Evolutionary conservation across 1,284 basidiomycete genomes (phyloP).

Genomic region (Sutorius eximius): DNA sequence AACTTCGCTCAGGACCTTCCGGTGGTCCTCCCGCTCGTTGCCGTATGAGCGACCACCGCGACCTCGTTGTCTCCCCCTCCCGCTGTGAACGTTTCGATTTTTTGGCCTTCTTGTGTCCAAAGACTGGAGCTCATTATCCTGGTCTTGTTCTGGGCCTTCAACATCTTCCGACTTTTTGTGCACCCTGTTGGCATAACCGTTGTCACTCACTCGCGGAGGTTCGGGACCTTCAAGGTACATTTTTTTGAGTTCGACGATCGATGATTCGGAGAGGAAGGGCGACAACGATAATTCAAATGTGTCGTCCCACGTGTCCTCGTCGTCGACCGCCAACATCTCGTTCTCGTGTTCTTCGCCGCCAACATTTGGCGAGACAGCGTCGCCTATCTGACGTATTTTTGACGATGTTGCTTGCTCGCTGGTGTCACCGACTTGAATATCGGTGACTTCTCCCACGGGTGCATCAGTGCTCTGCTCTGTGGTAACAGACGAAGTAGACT

Average conservation of each 20-base stretch:
- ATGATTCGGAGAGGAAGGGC: slow-evolving; percentile 61
- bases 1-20: slow-evolving; percentile 81
- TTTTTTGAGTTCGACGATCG: slow-evolving; percentile 63
- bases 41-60: slow-evolving; percentile 41
- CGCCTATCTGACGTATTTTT: slow-evolving; percentile 1
- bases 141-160: slow-evolving; percentile 18
- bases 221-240: slow-evolving; percentile 78
- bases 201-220: slow-evolving; percentile 64
- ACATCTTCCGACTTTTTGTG: slow-evolving; percentile 35
- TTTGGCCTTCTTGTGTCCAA: slow-evolving; percentile 38
- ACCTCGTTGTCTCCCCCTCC: slow-evolving; percentile 44
- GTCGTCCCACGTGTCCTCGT: slow-evolving; percentile 61
- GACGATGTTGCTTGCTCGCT: slow-evolving; percentile 7
- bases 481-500: slow-evolving; percentile 15
- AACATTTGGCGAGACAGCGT: neutral
- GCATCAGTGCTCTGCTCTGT: slow-evolving; percentile 4
- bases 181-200: slow-evolving; percentile 61
- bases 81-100: slow-evolving; percentile 45
- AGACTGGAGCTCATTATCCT: slow-evolving; percentile 31
- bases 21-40: slow-evolving; percentile 54
- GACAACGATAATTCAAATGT: slow-evolving; percentile 56
- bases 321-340: slow-evolving; percentile 2
- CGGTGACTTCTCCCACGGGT: slow-evolving; percentile 1
- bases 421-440: neutral
- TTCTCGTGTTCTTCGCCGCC: slow-evolving; percentile 5